Conservation (phyloP, 257 asterid genomes). For the Solanum chilense region DNA sequence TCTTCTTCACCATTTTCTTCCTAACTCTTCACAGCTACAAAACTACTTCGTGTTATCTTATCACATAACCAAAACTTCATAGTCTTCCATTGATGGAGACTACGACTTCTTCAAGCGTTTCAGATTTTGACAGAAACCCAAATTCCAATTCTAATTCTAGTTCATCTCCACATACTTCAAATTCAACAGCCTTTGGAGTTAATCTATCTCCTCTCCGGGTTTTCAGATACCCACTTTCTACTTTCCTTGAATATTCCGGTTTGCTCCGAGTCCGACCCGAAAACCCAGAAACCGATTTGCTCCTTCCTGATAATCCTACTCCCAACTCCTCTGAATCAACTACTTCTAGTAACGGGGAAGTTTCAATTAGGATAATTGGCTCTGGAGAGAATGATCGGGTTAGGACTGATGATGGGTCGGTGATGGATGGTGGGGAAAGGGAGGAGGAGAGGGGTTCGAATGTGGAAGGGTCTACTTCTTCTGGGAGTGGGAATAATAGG, state of each 20-base stretch:
- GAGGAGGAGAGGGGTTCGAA: slow-evolving; percentile 6
- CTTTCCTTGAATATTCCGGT: slow-evolving; percentile 70
- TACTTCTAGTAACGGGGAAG: slow-evolving; percentile 36
- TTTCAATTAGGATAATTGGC: slow-evolving; percentile 58
- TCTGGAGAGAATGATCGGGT: slow-evolving; percentile 17
- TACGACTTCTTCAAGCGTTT: neutral
- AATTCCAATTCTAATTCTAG: neutral
- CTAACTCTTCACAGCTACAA: neutral
- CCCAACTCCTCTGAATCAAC: slow-evolving; percentile 5
- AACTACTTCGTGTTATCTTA: neutral
- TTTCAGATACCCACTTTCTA: slow-evolving; percentile 42
- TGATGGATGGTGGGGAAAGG: slow-evolving; percentile 2
- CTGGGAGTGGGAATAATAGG: slow-evolving; percentile 12
- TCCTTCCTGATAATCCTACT: slow-evolving; percentile 6
- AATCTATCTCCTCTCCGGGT: slow-evolving; percentile 28
- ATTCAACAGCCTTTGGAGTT: neutral
- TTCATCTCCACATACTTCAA: neutral
- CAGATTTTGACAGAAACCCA: neutral
- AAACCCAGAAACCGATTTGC: slow-evolving; percentile 32
- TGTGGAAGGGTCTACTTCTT: slow-evolving; percentile 6
- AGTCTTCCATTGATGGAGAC: neutral
- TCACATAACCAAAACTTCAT: neutral
- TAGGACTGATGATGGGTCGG: slow-evolving; percentile 21
- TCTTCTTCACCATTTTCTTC: neutral
- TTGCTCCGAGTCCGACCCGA: slow-evolving; percentile 50